Percentiles rank a stretch among this genome's conserved stretches.
phyloP scores from a whole-genome alignment of 1,284 basidiomycete species.

The Sporisorium exsertum region DNA sequence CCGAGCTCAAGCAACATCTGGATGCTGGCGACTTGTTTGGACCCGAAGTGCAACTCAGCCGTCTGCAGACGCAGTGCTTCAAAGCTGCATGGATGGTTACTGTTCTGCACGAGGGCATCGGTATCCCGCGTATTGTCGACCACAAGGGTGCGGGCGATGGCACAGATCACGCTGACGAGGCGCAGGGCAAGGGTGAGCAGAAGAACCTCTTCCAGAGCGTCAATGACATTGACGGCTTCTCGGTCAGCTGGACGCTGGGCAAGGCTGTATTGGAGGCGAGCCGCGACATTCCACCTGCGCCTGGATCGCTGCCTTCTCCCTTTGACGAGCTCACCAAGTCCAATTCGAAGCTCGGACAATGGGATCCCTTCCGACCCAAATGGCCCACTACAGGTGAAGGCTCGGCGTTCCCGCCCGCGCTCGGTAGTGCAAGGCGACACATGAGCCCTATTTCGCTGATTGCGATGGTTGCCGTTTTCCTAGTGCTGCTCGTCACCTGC shows the following conservation, averaged over 20 bases:
- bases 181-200: conserved; percentile 59
- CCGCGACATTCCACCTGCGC: conserved; percentile 69
- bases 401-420: conserved; percentile 43
- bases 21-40: conserved; percentile 75
- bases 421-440: conserved; percentile 29
- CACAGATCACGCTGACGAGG: conserved; percentile 57
- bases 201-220: conserved; percentile 83
- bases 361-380: conserved; percentile 42
- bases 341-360: conserved; percentile 42
- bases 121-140: conserved; percentile 89
- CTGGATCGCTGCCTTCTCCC: conserved; percentile 44
- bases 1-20: conserved; percentile 75
- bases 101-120: conserved; percentile 94
- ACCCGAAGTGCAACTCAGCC: conserved; percentile 78
- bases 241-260: conserved; percentile 96
- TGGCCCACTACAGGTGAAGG: conserved; percentile 51
- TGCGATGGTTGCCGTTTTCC: conserved; percentile 41
- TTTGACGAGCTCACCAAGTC: conserved; percentile 45
- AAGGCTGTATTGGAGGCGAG: conserved; percentile 98
- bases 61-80: conserved; percentile 98
- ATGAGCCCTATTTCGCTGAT: conserved; percentile 39
- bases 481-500: conserved; percentile 46
- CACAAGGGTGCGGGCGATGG: conserved; percentile 68
- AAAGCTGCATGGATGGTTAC: conserved; percentile 99
- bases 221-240: conserved; percentile 89